A percentile compares a stretch with the other conserved stretches of the same genome.
phyloP scores from a whole-genome alignment of 257 asterid species.

The Voacanga thouarsii region DNA sequence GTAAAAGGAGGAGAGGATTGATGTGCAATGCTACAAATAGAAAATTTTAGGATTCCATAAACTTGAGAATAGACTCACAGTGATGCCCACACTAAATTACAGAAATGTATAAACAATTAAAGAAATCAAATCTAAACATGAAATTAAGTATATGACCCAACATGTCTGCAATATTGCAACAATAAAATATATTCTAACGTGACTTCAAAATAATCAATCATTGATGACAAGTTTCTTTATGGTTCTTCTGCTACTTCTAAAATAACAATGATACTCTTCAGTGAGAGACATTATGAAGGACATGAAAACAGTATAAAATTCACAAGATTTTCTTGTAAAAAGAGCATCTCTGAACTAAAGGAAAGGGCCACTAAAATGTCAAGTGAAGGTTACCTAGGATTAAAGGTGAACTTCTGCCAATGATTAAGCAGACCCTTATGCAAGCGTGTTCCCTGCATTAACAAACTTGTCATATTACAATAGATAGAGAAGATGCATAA shows the following conservation, averaged over 20 bases:
- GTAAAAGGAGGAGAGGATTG: not conserved
- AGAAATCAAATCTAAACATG: not conserved
- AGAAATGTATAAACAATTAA: not conserved
- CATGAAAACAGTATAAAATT: not conserved
- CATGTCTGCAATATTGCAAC: not conserved
- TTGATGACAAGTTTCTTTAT: not conserved
- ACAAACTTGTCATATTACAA: constrained; percentile 7
- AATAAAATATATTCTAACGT: not conserved
- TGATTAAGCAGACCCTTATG: constrained; percentile 87
- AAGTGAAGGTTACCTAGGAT: constrained; percentile 65
- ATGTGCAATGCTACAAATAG: not conserved
- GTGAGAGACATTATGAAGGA: too few species aligned
- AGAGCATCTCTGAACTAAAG: not conserved
- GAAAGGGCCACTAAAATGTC: not conserved
- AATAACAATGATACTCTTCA: not conserved
- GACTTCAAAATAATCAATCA: not conserved
- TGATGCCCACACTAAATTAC: not conserved
- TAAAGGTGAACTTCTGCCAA: constrained; percentile 96
- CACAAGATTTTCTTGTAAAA: not conserved
- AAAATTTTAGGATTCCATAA: not conserved
- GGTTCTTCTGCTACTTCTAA: not conserved
- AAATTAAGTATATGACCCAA: not conserved
- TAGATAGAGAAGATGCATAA: not conserved
- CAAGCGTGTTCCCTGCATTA: constrained; percentile 78
- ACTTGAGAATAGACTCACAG: not conserved